Base-by-base conservation (phyloP, 768 basidiomycete species). In the Lentinula raphanica region DNA sequence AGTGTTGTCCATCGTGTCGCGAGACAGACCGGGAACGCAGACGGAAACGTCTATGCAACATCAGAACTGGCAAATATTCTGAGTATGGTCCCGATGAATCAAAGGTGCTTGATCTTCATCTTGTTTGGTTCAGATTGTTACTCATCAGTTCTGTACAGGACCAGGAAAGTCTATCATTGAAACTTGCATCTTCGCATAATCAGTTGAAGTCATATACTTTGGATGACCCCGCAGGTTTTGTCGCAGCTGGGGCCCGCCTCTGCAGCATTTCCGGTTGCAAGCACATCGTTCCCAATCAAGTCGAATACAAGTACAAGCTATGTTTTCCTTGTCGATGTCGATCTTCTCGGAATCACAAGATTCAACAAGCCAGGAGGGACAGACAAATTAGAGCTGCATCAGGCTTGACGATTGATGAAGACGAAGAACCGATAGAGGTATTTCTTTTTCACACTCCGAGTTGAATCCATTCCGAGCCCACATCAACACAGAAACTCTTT, bases 301-400 rank as follows among this genome's bases (percentile, higher is more conserved):
- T 29, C 25, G 54, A 54, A 27, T 54, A 54, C 25, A 44, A 38
- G 39, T 40, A 31, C 27, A 42, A 54, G 38, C 3, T 42, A 12
- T 54, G 54, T 27, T 54, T 54, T 28, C 54, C 39, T 3, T 54
- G 54, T 44, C 54, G 39, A 11, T 11, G 40, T 11, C 54, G 39
- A 7, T 27, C 23, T 15, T 12, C 36, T 25, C 51, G 35, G 19
- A 53, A 21, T 28, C 21, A 11, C 6, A 35, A n/a, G 38, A 35
- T 54, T 25, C 51, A 36, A 4, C 35, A 54, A 27, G 51, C 51
- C 12, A 54, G 35, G 28, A 36, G n/a, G n/a, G 39, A 38, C 0
- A 31, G 25, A 23, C n/a, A 8, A 15, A 36, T 32, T 11, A 36
- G 25, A 29, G 36, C 21, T 6, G 15, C 23, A 17, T 27, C 21